Evolutionary conservation across 2,329 filamentous ascomycete species (phyloP).

Genomic region (Claviceps spartinae): DNA sequence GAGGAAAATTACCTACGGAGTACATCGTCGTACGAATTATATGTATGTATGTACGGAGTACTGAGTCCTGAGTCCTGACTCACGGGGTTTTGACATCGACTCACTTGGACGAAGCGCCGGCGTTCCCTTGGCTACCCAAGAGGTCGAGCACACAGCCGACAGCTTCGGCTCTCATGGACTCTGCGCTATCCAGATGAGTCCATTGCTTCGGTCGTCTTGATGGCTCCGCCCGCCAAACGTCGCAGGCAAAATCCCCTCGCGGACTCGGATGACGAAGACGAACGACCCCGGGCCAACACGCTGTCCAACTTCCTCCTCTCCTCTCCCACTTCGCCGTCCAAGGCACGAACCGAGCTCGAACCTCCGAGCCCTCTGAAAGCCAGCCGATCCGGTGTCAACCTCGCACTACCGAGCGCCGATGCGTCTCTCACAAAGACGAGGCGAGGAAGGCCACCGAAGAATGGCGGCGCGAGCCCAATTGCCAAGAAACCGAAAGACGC

Average conservation of each 20-base stretch:
- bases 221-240: conserved; percentile 46
- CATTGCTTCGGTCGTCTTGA: conserved; percentile 22
- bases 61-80: not conserved
- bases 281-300: conserved; percentile 29
- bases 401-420: conserved; percentile 4
- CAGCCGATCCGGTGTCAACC: conserved; percentile 6
- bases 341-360: conserved; percentile 18
- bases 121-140: not conserved
- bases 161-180: conserved; percentile 11
- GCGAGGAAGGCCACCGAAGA: conserved; percentile 9
- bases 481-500: conserved; percentile 26
- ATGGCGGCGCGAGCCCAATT: conserved; percentile 18
- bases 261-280: conserved; percentile 36
- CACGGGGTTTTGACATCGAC: not conserved
- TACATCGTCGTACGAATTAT: no score
- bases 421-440: conserved; percentile 12
- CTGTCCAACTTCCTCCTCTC: conserved; percentile 40
- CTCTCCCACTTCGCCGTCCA: conserved; percentile 31
- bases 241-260: conserved; percentile 42
- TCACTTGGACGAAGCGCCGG: not conserved
- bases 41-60: no score
- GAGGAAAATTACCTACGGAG: no score
- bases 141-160: not conserved
- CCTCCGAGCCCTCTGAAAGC: conserved; percentile 30
- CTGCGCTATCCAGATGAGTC: conserved; percentile 14